Conservation (phyloP, 495 filamentous ascomycete genomes). For the Polyplosphaeria fusca region DNA sequence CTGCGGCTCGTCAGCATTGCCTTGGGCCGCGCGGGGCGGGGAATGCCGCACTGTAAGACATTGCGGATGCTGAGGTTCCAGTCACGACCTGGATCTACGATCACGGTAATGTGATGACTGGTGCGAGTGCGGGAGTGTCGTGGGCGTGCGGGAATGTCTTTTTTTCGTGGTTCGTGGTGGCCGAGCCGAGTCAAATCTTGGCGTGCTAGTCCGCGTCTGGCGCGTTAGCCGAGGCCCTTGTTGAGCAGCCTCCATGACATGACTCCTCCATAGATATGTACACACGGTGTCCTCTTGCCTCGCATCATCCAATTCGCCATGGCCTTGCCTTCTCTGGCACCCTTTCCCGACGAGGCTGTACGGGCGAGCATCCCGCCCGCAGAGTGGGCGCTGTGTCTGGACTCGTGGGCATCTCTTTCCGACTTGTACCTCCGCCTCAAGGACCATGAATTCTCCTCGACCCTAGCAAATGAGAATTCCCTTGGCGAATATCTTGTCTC, state of each 20-base stretch:
- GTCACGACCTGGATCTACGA: constrained; percentile 60
- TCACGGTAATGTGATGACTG: constrained; percentile 47
- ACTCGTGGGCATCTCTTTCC: constrained; percentile 69
- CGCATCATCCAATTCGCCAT: neutral
- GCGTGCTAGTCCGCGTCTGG: constrained; percentile 42
- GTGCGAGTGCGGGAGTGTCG: constrained; percentile 2
- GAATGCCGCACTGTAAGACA: constrained; percentile 31
- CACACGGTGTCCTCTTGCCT: too few species aligned
- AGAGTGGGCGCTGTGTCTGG: constrained; percentile 76
- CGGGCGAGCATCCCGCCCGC: constrained; percentile 59
- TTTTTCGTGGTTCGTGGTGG: too few species aligned
- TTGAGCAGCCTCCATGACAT: neutral
- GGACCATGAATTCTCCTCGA: constrained; percentile 49
- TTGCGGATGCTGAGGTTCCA: constrained; percentile 39
- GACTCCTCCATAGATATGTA: too few species aligned
- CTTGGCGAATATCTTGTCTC: constrained; percentile 58
- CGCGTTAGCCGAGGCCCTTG: neutral
- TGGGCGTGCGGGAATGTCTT: too few species aligned
- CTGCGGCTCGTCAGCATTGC: constrained; percentile 1
- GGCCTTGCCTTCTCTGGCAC: constrained; percentile 59
- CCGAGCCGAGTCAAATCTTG: too few species aligned
- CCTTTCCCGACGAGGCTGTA: constrained; percentile 68
- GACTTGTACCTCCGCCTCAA: constrained; percentile 60
- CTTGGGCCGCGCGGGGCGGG: neutral
- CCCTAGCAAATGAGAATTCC: constrained; percentile 52